A percentile compares a stretch with the other conserved stretches of the same genome.
These are phyloP conservation scores for Sporisorium scitamineum DNA, from an alignment of 1,284 basidiomycete genomes.

Conservation along the genomic window DNA sequence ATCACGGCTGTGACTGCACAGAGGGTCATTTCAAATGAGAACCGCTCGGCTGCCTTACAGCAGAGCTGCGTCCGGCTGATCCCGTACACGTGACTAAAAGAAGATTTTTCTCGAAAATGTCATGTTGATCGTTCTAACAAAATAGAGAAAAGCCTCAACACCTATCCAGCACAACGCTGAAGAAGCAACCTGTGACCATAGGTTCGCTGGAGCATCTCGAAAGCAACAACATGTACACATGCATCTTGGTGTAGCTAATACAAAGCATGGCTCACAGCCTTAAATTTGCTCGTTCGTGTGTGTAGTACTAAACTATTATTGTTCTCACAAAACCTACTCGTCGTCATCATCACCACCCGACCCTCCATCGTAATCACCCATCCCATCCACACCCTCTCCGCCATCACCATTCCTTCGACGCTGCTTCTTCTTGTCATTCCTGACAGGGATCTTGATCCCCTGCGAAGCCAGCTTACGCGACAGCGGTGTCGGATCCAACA, in stretches of 20 bases:
- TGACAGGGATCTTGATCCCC: conserved; percentile 63
- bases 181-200: too few relatives aligned
- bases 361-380: conserved; percentile 39
- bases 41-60: too few relatives aligned
- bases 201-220: too few relatives aligned
- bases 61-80: conserved; percentile 10
- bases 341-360: conserved; percentile 49
- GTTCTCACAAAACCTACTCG: conserved; percentile 9
- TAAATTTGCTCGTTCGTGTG: background rate
- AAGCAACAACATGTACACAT: background rate
- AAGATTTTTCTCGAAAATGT: background rate
- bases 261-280: background rate
- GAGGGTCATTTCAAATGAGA: too few relatives aligned
- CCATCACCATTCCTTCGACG: conserved; percentile 32
- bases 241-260: background rate
- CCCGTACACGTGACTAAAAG: conserved; percentile 24
- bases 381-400: conserved; percentile 22
- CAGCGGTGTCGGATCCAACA: conserved; percentile 61
- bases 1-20: too few relatives aligned
- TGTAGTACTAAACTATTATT: conserved; percentile 1
- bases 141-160: background rate
- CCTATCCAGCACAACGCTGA: too few relatives aligned
- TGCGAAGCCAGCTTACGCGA: conserved; percentile 63
- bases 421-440: conserved; percentile 62
- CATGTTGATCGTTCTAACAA: background rate